Conservation (phyloP, 805 yeast genomes). For the Millerago galiae region DNA sequence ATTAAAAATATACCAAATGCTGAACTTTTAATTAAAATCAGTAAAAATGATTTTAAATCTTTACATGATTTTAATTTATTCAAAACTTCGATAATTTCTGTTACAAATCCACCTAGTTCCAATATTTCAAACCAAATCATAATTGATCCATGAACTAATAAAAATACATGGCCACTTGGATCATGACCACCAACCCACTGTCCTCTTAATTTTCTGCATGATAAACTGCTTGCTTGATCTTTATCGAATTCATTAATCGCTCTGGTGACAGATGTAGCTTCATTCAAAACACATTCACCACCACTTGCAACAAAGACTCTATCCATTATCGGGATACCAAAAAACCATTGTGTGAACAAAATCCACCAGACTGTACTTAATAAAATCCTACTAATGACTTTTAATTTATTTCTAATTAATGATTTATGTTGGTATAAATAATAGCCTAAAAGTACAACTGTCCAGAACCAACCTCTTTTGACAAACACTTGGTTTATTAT, state of each 20-base stretch:
- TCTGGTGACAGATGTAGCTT: conserved; percentile 58
- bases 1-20: conserved; percentile 26
- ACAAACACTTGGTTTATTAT: conserved; percentile 70
- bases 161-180: conserved; percentile 90
- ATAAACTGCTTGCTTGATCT: conserved; percentile 10
- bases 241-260: conserved; percentile 59
- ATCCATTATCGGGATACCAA: conserved; percentile 88
- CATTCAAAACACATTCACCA: conserved; percentile 50
- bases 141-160: conserved; percentile 60
- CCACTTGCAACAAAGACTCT: conserved; percentile 73
- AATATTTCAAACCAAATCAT: conserved; percentile 60
- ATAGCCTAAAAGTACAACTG: conserved; percentile 39
- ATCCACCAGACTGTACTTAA: conserved; percentile 69
- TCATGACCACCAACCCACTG: conserved; percentile 86
- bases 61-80: not conserved
- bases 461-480: conserved; percentile 94
- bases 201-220: conserved; percentile 57
- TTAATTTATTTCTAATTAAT: conserved; percentile 3
- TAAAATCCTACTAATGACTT: conserved; percentile 9
- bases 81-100: not conserved
- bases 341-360: conserved; percentile 78
- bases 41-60: not conserved
- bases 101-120: conserved; percentile 30
- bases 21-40: conserved; percentile 11
- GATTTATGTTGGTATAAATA: conserved; percentile 15